Evolutionary conservation across 1,284 basidiomycete species (phyloP).

Genomic region (Ganoderma sp.): DNA sequence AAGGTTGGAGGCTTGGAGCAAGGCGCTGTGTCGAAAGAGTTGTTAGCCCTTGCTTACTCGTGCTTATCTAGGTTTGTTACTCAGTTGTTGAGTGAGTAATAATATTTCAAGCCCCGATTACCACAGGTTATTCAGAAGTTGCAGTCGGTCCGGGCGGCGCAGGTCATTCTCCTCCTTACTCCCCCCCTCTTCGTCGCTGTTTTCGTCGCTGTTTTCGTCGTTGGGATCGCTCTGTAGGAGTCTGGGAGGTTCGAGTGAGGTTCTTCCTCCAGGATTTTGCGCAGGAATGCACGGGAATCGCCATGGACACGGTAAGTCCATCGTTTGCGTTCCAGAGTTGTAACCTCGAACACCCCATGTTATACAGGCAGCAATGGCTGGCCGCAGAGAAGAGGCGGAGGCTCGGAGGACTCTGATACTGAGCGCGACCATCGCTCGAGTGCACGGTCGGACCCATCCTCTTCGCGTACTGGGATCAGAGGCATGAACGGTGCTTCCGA

Average conservation of each 20-base stretch:
- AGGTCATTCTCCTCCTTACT: constrained; percentile 3
- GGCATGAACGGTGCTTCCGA: constrained; percentile 41
- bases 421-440: constrained; percentile 51
- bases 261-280: constrained; percentile 4
- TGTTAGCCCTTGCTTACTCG: background rate
- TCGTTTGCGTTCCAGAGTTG: background rate
- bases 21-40: background rate
- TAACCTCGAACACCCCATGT: constrained; percentile 4
- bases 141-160: constrained; percentile 3
- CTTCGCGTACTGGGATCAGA: constrained; percentile 40
- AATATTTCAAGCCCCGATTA: background rate
- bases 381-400: constrained; percentile 23
- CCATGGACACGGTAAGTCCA: constrained; percentile 28
- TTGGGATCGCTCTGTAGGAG: constrained; percentile 10
- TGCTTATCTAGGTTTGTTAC: background rate
- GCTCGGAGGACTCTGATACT: constrained; percentile 54
- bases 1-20: background rate
- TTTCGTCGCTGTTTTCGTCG: background rate
- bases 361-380: constrained; percentile 30
- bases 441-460: constrained; percentile 52
- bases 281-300: constrained; percentile 32
- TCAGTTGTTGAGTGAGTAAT: background rate
- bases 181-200: background rate
- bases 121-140: background rate
- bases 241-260: constrained; percentile 12